These are phyloP conservation scores for Candida nanaspora DNA, from an alignment of 805 yeast genomes.

Conservation along the genomic window DNA sequence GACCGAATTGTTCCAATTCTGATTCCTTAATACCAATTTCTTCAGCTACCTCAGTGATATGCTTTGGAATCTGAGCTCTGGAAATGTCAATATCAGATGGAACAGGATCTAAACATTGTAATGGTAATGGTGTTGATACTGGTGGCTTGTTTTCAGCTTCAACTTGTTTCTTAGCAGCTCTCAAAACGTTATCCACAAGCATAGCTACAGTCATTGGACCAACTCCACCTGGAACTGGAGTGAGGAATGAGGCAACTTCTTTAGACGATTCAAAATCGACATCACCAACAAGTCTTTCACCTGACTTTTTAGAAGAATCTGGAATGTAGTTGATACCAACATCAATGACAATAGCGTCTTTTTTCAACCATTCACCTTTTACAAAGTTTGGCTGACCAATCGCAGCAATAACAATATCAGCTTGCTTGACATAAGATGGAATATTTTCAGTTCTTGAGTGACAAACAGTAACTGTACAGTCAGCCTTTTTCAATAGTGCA, in stretches of 20 bases:
- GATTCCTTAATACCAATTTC: conserved; percentile 62
- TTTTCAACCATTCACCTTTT: conserved; percentile 68
- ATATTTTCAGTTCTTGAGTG: conserved; percentile 59
- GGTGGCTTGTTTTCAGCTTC: conserved; percentile 18
- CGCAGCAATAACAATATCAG: conserved; percentile 76
- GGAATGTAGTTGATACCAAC: conserved; percentile 76
- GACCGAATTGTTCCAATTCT: conserved; percentile 71
- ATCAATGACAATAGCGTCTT: conserved; percentile 65
- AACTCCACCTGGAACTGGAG: conserved; percentile 93
- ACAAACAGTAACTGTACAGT: conserved; percentile 72
- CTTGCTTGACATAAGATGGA: conserved; percentile 40
- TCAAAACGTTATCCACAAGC: conserved; percentile 63
- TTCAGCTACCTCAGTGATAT: conserved; percentile 57
- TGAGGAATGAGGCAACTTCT: conserved; percentile 51
- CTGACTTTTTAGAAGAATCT: conserved; percentile 60
- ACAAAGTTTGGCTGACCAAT: conserved; percentile 67
- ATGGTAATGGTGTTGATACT: conserved; percentile 47
- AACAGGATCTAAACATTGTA: conserved; percentile 55
- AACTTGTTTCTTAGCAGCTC: conserved; percentile 50
- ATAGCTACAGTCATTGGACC: conserved; percentile 91
- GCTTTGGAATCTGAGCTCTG: conserved; percentile 66
- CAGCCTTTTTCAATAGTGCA: conserved; percentile 56
- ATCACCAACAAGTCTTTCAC: conserved; percentile 71
- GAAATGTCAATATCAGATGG: conserved; percentile 80
- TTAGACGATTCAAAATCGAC: conserved; percentile 56